Conservation (phyloP, 768 basidiomycete genomes). For the Exsudoporus frostii region DNA sequence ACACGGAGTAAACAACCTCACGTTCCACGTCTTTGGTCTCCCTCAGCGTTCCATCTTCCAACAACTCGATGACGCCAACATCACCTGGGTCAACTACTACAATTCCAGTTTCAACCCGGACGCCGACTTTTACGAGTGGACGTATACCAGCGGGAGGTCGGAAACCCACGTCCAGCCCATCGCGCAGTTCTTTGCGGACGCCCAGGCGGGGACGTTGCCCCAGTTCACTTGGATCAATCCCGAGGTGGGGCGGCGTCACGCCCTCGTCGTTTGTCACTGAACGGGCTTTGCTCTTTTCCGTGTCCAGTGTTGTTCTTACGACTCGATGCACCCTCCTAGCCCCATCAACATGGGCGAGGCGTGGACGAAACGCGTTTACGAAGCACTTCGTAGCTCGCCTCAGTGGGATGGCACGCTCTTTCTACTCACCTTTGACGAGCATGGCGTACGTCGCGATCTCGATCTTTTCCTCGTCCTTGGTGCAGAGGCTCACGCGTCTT, state of each 20-base stretch:
- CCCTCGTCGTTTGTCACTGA: neutral
- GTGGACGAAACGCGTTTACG: slow-evolving; percentile 23
- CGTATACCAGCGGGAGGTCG: slow-evolving; percentile 11
- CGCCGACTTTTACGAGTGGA: slow-evolving; percentile 23
- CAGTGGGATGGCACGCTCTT: slow-evolving; percentile 22
- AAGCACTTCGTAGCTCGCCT: slow-evolving; percentile 23
- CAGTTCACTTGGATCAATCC: slow-evolving; percentile 28
- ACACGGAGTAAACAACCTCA: slow-evolving; percentile 16
- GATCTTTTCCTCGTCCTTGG: neutral
- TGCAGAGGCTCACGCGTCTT: neutral
- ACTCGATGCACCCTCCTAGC: slow-evolving; percentile 28
- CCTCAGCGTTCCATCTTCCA: slow-evolving; percentile 29
- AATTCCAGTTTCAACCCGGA: slow-evolving; percentile 28
- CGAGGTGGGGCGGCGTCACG: slow-evolving; percentile 12
- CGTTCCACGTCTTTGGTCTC: slow-evolving; percentile 19
- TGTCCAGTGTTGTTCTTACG: slow-evolving; percentile 20
- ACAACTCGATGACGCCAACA: slow-evolving; percentile 24
- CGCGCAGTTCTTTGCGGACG: slow-evolving; percentile 17
- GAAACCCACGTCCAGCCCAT: slow-evolving; percentile 18
- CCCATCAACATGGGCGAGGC: slow-evolving; percentile 26
- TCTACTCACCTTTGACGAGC: slow-evolving; percentile 27
- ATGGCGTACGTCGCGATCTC: slow-evolving; percentile 14
- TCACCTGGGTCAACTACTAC: slow-evolving; percentile 26
- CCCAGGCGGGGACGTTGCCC: slow-evolving; percentile 21
- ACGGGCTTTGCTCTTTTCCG: neutral